These are phyloP conservation scores for Chimonanthus praecox DNA, from an alignment of 164 flowering plant genomes.

Conservation along the genomic window DNA sequence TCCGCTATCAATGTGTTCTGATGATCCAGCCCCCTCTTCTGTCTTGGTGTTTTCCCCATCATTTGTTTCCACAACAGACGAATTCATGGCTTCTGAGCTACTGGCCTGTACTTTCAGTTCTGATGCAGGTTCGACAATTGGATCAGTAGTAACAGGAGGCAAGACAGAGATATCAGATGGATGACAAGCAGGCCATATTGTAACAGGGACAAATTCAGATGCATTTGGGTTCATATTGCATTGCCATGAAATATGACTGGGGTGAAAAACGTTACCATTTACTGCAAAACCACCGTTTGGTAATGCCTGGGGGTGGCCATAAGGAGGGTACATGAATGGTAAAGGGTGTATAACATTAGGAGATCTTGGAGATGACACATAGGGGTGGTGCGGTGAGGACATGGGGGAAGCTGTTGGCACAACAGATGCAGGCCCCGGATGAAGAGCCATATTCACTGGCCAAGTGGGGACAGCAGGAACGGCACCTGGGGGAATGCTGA, in stretches of 20 bases:
- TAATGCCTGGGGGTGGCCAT: constrained; percentile 56
- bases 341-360: constrained; percentile 79
- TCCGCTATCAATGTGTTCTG: constrained; percentile 30
- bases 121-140: constrained; percentile 33
- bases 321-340: constrained; percentile 78
- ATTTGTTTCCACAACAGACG: constrained; percentile 40
- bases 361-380: constrained; percentile 79
- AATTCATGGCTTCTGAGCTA: constrained; percentile 24
- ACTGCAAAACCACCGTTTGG: constrained; percentile 51
- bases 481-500: constrained; percentile 49
- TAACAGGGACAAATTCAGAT: constrained; percentile 55
- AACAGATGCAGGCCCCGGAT: constrained; percentile 50
- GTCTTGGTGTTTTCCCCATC: constrained; percentile 34
- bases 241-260: constrained; percentile 75
- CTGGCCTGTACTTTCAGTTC: constrained; percentile 32
- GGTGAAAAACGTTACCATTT: constrained; percentile 50
- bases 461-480: constrained; percentile 62
- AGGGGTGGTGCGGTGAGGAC: constrained; percentile 76
- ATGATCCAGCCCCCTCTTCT: constrained; percentile 26
- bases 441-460: constrained; percentile 80
- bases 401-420: constrained; percentile 49
- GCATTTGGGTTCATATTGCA: constrained; percentile 55
- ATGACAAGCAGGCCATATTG: constrained; percentile 78
- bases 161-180: constrained; percentile 60
- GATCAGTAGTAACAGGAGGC: constrained; percentile 46